Conservation (phyloP, 1,284 basidiomycete genomes). For the Ganoderma leucocontextum region DNA sequence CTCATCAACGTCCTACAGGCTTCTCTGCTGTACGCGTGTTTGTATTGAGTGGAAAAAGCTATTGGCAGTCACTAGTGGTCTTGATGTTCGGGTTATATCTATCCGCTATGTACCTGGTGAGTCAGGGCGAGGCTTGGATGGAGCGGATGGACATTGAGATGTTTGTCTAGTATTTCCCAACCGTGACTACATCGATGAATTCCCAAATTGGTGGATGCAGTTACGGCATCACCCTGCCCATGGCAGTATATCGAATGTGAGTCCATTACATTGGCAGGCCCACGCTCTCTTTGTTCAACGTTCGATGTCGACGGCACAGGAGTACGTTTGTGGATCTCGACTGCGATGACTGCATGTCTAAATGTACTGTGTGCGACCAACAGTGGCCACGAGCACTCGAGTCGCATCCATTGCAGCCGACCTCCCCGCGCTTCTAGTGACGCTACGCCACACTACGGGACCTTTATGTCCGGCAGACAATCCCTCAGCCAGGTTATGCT, state of each 20-base stretch:
- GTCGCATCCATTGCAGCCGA: neutral
- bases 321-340: neutral
- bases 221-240: neutral
- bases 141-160: neutral
- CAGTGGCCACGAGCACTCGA: neutral
- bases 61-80: neutral
- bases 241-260: neutral
- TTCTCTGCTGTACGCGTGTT: conserved; percentile 1
- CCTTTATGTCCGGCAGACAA: neutral
- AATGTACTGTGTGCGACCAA: too few species aligned
- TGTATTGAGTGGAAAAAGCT: neutral
- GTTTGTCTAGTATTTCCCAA: neutral
- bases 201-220: neutral
- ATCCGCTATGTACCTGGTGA: neutral
- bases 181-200: neutral
- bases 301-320: neutral
- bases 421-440: too few species aligned
- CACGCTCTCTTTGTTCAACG: too few species aligned
- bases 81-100: neutral
- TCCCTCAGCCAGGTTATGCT: neutral
- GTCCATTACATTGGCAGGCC: neutral
- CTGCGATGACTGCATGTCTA: too few species aligned
- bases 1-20: neutral
- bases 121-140: neutral
- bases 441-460: neutral